Base-by-base conservation (phyloP, 2,329 filamentous ascomycete genomes). In the Trichoderma koningii region DNA sequence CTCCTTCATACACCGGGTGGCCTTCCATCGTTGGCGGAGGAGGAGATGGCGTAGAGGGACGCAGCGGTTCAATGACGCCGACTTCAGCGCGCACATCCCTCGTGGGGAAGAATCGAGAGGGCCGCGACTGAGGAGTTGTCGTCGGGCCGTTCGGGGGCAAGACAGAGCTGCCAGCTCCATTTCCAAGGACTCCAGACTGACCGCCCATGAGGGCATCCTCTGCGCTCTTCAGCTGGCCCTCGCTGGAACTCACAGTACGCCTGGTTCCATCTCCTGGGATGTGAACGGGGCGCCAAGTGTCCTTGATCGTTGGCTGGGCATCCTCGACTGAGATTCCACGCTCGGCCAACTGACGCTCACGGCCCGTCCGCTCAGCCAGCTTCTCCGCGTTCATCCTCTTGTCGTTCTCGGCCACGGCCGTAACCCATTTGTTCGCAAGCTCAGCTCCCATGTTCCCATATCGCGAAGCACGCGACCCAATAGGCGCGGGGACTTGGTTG, bases 1-100 rank as follows among this genome's bases (percentile, higher is more conserved):
- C 85, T 34, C 89, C 88, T 69, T 88, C 86, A 69, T 90, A 91
- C 2, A 84, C 90, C 6, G 90, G 90, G 71, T 93, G 90, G 10
- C 84, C 87, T 67, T 85, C 83, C 76, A 86, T 87, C 21, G 86
- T 87, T 0, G 89, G 89, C 53, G 91, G 90, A 3, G 90, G 90
- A 0, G 89, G 90, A 3, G 88, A 89, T 17, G 89, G 87, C 6
- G 87, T 89, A 21, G 78, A 79, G 5, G 81, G 77, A 47, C 82
- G 78, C 4, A 76, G 73, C n/a, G 77, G 75, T 51, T 80, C 80
- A 26, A 70, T 71, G 57, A 70, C 66, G 55, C 70, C 65, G 21
- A 79, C 75, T 26, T 83, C 81, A 10, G 75, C 70, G 15, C 81
- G 82, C 41, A 75, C 69, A 69, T 87, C 85, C 63, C 77, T 82